Evolutionary conservation across 2,329 filamentous ascomycete species (phyloP).

Genomic region (Didymella pomorum): DNA sequence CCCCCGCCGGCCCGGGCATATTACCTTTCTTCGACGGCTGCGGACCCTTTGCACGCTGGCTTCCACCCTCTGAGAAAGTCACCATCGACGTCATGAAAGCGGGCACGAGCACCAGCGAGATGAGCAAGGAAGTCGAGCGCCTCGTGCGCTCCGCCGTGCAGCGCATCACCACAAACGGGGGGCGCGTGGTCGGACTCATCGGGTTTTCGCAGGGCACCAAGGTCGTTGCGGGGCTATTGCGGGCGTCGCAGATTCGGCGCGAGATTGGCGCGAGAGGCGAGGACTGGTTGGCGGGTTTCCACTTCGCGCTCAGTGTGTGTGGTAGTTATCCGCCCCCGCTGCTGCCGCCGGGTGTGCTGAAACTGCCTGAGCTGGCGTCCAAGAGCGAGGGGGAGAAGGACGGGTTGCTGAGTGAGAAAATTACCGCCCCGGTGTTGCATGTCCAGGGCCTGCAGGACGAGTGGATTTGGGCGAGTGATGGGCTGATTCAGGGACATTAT

Average conservation of each 20-base stretch:
- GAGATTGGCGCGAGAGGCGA: slow-evolving; percentile 20
- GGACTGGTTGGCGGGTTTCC: slow-evolving; percentile 27
- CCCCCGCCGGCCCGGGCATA: slow-evolving; percentile 46
- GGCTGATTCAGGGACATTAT: slow-evolving; percentile 41
- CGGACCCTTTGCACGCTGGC: slow-evolving; percentile 48
- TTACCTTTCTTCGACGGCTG: slow-evolving; percentile 51
- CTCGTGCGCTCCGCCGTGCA: slow-evolving; percentile 30
- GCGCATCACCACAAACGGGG: slow-evolving; percentile 24
- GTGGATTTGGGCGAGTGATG: slow-evolving; percentile 44
- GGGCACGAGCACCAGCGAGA: slow-evolving; percentile 20
- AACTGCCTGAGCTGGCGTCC: slow-evolving; percentile 8
- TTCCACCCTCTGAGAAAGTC: slow-evolving; percentile 31
- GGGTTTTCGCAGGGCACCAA: slow-evolving; percentile 48
- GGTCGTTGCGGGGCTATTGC: slow-evolving; percentile 45
- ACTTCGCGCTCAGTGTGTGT: slow-evolving; percentile 39
- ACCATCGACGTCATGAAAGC: slow-evolving; percentile 27
- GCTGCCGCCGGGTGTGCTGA: slow-evolving; percentile 25
- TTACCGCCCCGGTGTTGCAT: slow-evolving; percentile 43
- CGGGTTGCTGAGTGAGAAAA: slow-evolving; percentile 27
- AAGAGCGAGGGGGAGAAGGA: slow-evolving; percentile 20
- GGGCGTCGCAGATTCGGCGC: slow-evolving; percentile 30
- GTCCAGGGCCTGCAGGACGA: slow-evolving; percentile 46
- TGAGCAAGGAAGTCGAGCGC: slow-evolving; percentile 34
- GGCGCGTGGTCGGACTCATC: slow-evolving; percentile 40
- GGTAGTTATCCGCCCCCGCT: slow-evolving; percentile 42